These are phyloP conservation scores for Fusarium drepaniforme DNA, from an alignment of 2,329 filamentous ascomycete genomes.

Conservation along the genomic window DNA sequence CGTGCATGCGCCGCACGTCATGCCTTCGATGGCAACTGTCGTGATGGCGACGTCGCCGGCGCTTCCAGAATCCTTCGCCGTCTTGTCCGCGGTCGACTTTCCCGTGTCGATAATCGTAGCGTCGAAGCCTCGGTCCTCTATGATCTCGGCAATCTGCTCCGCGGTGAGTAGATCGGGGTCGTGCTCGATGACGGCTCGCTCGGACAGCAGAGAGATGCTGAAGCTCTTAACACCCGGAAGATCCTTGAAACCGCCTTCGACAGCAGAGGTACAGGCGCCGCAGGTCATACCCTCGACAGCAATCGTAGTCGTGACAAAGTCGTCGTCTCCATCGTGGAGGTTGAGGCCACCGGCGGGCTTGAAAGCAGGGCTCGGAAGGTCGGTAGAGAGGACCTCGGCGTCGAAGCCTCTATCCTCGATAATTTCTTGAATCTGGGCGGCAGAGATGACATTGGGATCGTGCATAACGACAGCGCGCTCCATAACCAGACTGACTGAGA, in stretches of 20 bases:
- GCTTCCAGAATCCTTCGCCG: slow-evolving; percentile 43
- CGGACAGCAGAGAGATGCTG: slow-evolving; percentile 86
- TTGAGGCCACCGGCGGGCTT: slow-evolving; percentile 52
- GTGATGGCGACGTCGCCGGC: slow-evolving; percentile 72
- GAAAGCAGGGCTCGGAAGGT: slow-evolving; percentile 70
- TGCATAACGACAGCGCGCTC: slow-evolving; percentile 96
- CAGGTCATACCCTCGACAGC: slow-evolving; percentile 92
- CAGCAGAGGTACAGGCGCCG: slow-evolving; percentile 87
- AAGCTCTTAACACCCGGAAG: slow-evolving; percentile 80
- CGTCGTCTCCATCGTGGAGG: slow-evolving; percentile 53
- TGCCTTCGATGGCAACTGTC: slow-evolving; percentile 91
- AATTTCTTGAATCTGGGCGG: slow-evolving; percentile 83
- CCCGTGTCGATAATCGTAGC: slow-evolving; percentile 82
- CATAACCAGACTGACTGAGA: slow-evolving; percentile 95
- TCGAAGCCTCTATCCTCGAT: slow-evolving; percentile 96
- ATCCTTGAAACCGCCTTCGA: slow-evolving; percentile 84
- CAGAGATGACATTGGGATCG: slow-evolving; percentile 78
- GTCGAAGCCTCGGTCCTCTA: slow-evolving; percentile 82
- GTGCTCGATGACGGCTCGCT: slow-evolving; percentile 88
- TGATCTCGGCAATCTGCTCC: slow-evolving; percentile 68
- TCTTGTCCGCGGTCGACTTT: slow-evolving; percentile 51
- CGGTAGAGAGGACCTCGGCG: slow-evolving; percentile 86
- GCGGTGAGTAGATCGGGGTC: slow-evolving; percentile 68
- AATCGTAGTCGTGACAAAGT: slow-evolving; percentile 77
- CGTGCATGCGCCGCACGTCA: slow-evolving; percentile 98